A percentile compares a stretch with the other conserved stretches of the same genome.
Evolutionary conservation across 805 yeast species (phyloP).

Genomic region (Lipomyces lipofer): DNA sequence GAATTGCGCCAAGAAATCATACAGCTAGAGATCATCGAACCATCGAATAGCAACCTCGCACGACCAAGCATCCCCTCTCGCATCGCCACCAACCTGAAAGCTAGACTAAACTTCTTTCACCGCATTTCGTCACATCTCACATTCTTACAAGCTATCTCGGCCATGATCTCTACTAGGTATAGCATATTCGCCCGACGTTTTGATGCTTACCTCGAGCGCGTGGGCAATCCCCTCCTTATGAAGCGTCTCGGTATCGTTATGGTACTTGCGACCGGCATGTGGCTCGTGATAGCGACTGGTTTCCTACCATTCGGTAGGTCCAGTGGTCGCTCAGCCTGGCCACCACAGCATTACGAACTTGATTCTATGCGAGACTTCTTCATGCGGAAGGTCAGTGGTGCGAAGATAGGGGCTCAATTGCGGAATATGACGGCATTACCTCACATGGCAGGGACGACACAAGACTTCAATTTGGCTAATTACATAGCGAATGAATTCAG

Average conservation of each 20-base stretch:
- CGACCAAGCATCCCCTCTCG: constrained; percentile 26
- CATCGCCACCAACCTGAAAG: constrained; percentile 14
- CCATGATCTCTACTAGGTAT: constrained; percentile 7
- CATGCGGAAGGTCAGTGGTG: constrained; percentile 53
- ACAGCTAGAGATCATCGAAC: constrained; percentile 51
- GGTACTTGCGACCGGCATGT: constrained; percentile 59
- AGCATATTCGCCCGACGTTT: constrained; percentile 4
- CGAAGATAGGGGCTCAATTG: constrained; percentile 61
- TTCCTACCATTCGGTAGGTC: constrained; percentile 43
- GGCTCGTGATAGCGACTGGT: constrained; percentile 59
- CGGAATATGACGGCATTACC: constrained; percentile 79
- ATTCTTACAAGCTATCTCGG: constrained; percentile 5
- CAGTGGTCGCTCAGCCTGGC: constrained; percentile 14
- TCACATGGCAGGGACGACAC: constrained; percentile 85
- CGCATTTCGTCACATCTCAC: constrained; percentile 39
- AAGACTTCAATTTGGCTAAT: constrained; percentile 70
- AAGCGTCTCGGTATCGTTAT: constrained; percentile 73
- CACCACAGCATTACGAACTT: constrained; percentile 59
- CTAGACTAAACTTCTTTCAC: constrained; percentile 2
- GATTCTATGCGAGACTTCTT: constrained; percentile 52
- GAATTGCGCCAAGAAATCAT: constrained; percentile 37
- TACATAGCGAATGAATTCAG: constrained; percentile 62
- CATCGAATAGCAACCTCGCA: constrained; percentile 16
- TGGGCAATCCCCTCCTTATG: constrained; percentile 87
- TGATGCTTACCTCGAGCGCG: constrained; percentile 49